Base-by-base conservation (phyloP, 495 filamentous ascomycete species). In the Emericellopsis terricola region DNA sequence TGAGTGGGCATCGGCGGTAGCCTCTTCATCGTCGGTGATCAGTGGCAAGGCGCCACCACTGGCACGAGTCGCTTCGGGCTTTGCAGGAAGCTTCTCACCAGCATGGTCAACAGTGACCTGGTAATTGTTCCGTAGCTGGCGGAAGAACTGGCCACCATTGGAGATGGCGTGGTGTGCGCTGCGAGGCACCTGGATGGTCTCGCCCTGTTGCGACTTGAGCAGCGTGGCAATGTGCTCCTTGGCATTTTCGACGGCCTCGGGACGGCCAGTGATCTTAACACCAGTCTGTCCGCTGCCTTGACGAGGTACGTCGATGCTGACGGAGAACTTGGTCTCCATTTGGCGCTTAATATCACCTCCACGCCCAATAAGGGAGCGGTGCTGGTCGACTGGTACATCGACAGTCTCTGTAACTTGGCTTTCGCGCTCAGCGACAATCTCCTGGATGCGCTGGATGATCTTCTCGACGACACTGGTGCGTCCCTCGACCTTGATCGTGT, bases 91-190 rank as follows among this genome's bases (percentile, higher is more conserved):
- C 19, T 73, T 54, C 14, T 87, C 73, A 19, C 84, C 82, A 21
- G 68, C 78, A 45, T 96, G 87, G 51, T 94, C 83, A 33, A 99
- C 81, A 1, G 74, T 84, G 41, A 99, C 83, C 28, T 75, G 69
- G 53, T 81, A 65, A 41, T 93, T 79, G 43, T 73, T 81, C 41
- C 74, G 74, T 19, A 94, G 68, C 36, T 66, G 76, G 34, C 83
- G 81, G 75, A 96, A 91, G 62, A 96, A 78, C 38, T 81, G 71
- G 13, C 89, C 89, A 38, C 87, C 86, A 48, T 94, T 84, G 31
- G 86, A 65, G 39, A 99, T 64, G 40, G 60, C 56, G 48, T 94
- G 81, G 56, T 96, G 86, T 31, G 89, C 54, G 39, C 72, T 68
- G 24, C 71, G 65, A 8, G 89, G 89, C 16, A 99, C 65, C 32